Base-by-base conservation (phyloP, 1,284 basidiomycete species). In the Inonotus hispidus region DNA sequence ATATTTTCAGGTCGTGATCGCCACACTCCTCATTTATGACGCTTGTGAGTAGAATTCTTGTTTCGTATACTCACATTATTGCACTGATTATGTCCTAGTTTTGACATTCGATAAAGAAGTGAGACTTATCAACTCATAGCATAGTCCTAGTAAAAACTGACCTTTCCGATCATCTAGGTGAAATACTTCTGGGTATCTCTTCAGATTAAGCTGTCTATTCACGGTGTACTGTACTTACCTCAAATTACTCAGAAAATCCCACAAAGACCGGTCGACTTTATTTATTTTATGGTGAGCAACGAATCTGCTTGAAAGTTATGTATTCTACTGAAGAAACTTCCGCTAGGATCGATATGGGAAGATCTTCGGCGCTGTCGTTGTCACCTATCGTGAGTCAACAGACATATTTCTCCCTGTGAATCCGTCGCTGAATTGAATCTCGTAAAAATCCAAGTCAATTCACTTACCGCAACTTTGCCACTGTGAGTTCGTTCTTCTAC, bases 161-260 rank as follows among this genome's bases (percentile, higher is more conserved):
- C 35, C 41, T 8, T 1, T 25, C 23, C 25, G 46, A 25, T 5
- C 11, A 19, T 13, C 19, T n/a, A 58, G 57, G 37, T 52, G 21
- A 58, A 25, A 39, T 52, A 58, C 16, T 58, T 58, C n/a, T 58
- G 57, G 57, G 57, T 52, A 37, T 21, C 29, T 38, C 32, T 3
- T 11, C 14, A 8, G 25, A 7, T 13, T 21, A 6, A 13, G 32
- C 23, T 8, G 6, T 25, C 23, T 49, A 4, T 23, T 19, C n/a
- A 14, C 8, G 16, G 4, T 29, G 6, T 39, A 14, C 13, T n/a
- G 1, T 13, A 7, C 14, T 37, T 7, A 11, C 16, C 27, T 8
- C 16, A 39, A 23, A n/a, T 21, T n/a, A n/a, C n/a, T n/a, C n/a
- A 38, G 49, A 52, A 37, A n/a, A 6, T 23, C 10, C 49, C 46